Evolutionary conservation across 768 basidiomycete genomes (phyloP), one percentile per base, ranked within the genome.

Genomic region (Boletus pseudopeckii): DNA sequence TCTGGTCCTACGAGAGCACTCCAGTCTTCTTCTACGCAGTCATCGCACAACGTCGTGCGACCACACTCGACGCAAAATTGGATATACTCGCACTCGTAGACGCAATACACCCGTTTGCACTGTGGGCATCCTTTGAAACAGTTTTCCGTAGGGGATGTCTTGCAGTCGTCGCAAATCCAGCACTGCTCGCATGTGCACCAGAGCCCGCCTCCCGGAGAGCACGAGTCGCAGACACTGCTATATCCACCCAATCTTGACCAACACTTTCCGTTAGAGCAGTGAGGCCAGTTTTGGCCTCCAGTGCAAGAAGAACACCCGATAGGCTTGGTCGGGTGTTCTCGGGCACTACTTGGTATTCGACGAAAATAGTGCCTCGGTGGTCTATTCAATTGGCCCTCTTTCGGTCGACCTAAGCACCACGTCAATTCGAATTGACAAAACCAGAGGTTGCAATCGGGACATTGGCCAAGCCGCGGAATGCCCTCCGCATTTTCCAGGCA

Each of bases 101-200:
- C 15, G 51, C 64, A 67, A 39, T 49, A 67, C 42, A 41, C 43
- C 48, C 41, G 45, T 33, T 1, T 51, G 55, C 67, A 67, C 24
- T 28, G 62, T 18, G 56, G 53, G 10, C 66, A 69, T 1, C 18
- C 18, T 28, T 54, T 54, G 54, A 61, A 49, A 40, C 58, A 44
- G 30, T 48, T 48, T 2, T 42, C 41, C 36, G 24, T 45, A 9
- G 53, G 15, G 30, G 54, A 50, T 2, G 42, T 13, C 44, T 45
- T 50, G 56, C 65, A 67, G 45, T 65, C 61, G 33, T 67, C 64
- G 48, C 65, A 66, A 11, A 56, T 38, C 65, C 66, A 63, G 45
- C 50, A 55, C 20, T 47, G 46, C 37, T 55, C 42, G 56, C 66
- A 66, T 2, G 41, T 41, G 42, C 65, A 66, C 57, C 57, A 50